phyloP scores from a whole-genome alignment of 495 filamentous ascomycete species.

The Penicillium subrubescens region DNA sequence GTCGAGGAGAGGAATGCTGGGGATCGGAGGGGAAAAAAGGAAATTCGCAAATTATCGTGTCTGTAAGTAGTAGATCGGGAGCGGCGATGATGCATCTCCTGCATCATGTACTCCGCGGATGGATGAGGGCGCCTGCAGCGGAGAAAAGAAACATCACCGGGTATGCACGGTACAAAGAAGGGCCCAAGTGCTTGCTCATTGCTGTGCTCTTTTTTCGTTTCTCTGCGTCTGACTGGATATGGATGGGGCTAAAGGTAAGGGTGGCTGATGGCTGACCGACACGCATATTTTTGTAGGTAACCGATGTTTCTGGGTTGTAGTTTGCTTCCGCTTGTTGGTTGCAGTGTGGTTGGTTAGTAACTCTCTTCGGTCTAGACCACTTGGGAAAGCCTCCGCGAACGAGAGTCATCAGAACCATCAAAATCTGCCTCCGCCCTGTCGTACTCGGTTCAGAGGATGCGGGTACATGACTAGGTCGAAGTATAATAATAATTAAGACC shows the following conservation, averaged over 20 bases:
- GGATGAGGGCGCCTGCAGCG: conserved; percentile 23
- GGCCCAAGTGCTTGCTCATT: conserved; percentile 7
- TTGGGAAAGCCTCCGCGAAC: conserved; percentile 19
- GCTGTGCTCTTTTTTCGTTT: not conserved
- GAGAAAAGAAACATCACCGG: conserved; percentile 26
- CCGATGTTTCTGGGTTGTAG: not conserved
- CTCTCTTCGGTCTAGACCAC: conserved; percentile 14
- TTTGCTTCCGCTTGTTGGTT: not conserved
- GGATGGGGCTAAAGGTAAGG: not conserved
- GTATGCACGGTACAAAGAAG: conserved; percentile 27
- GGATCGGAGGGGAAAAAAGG: conserved; percentile 25
- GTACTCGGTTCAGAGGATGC: conserved; percentile 2
- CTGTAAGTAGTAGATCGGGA: conserved; percentile 13
- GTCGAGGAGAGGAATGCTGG: conserved; percentile 3
- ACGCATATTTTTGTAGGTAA: not conserved
- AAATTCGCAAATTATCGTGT: not conserved
- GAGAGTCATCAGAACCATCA: not conserved
- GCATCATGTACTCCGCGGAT: conserved; percentile 37
- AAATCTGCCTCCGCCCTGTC: conserved; percentile 2
- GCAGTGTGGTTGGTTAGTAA: not conserved
- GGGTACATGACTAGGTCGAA: conserved; percentile 1
- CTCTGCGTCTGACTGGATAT: conserved; percentile 1
- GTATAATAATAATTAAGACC: not conserved
- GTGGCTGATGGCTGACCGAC: conserved; percentile 3
- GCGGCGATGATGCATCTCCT: conserved; percentile 35